Base-by-base conservation (phyloP, 768 basidiomycete species). In the Wakefieldia striispora region DNA sequence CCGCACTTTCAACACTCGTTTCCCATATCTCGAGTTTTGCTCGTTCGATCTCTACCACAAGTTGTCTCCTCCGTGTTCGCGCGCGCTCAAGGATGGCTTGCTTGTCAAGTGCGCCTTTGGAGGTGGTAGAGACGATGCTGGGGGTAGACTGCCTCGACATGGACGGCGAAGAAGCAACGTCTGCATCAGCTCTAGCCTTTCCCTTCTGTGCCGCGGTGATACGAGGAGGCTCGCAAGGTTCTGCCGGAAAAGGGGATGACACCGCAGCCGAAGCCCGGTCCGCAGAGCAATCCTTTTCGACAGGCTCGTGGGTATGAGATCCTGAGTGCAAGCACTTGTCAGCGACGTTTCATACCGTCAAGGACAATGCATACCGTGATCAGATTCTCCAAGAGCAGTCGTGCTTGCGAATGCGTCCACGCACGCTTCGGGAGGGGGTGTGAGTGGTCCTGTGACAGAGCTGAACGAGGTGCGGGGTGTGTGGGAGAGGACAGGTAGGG, bases 1-100 rank as follows among this genome's bases (percentile, higher is more conserved):
- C 81, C n/a, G 82, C 84, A 58, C 82, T 78, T 66, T 88, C 86
- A 43, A 88, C 75, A 35, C 80, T 82, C 43, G 77, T 75, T 68
- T 88, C 86, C 88, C 88, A 89, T 49, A 89, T 65, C 59, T 84
- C 81, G 24, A 79, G 72, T 60, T 84, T 84, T 20, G 82, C 78
- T 45, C 69, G 71, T 42, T 82, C 75, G 39, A 90, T 67, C 67
- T 85, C 82, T 10, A 67, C 68, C 47, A 69, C 68, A 33, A 91
- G 56, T 56, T 79, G 72, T 47, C 68, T 66, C 50, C 79, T 77
- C 58, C 78, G 74, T 57, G 79, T 78, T 46, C 68, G 72, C 13
- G 85, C 86, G 13, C 75, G 74, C 38, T 63, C 69, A 27, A 89
- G 51, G 19, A 84, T 67, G 11, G 74, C 76, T 21, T 69, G 72